Evolutionary conservation across 2,329 filamentous ascomycete genomes (phyloP).

Genomic region (Rachicladosporium sp.): DNA sequence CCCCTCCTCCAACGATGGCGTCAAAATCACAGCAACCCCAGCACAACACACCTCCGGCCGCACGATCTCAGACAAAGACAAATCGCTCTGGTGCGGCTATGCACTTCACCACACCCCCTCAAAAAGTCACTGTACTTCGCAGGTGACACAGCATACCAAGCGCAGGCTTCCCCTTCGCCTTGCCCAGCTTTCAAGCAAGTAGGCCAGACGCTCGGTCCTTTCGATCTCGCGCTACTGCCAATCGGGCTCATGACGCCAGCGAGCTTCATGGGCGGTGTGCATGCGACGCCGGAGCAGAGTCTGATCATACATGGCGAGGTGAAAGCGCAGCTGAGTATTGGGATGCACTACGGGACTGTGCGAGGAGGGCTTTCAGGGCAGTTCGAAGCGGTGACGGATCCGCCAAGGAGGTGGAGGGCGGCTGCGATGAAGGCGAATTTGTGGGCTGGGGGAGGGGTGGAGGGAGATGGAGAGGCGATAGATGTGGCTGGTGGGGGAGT

Average conservation of each 20-base stretch:
- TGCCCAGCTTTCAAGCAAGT: constrained; percentile 39
- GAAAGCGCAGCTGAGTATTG: constrained; percentile 34
- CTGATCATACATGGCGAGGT: constrained; percentile 37
- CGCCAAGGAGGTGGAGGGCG: constrained; percentile 32
- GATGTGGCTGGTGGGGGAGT: constrained; percentile 24
- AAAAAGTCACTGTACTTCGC: constrained; percentile 31
- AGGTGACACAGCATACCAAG: constrained; percentile 39
- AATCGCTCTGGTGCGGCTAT: constrained; percentile 39
- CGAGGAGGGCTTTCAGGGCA: constrained; percentile 32
- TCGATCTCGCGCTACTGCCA: constrained; percentile 38
- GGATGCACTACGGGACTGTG: constrained; percentile 41
- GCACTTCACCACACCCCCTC: constrained; percentile 26
- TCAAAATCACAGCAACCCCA: constrained; percentile 33
- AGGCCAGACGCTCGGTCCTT: constrained; percentile 34
- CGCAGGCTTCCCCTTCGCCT: constrained; percentile 25
- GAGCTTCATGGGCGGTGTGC: constrained; percentile 32
- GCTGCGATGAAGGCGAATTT: constrained; percentile 30
- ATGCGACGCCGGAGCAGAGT: constrained; percentile 37
- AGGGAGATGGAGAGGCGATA: constrained; percentile 18
- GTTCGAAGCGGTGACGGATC: constrained; percentile 39
- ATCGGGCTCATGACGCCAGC: constrained; percentile 38
- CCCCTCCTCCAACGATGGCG: constrained; percentile 6
- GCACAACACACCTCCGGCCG: constrained; percentile 37
- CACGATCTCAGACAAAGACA: constrained; percentile 26
- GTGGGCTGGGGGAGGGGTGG: constrained; percentile 21